Conservation (phyloP, 345 rosid genomes). For the Brassica nigra region DNA sequence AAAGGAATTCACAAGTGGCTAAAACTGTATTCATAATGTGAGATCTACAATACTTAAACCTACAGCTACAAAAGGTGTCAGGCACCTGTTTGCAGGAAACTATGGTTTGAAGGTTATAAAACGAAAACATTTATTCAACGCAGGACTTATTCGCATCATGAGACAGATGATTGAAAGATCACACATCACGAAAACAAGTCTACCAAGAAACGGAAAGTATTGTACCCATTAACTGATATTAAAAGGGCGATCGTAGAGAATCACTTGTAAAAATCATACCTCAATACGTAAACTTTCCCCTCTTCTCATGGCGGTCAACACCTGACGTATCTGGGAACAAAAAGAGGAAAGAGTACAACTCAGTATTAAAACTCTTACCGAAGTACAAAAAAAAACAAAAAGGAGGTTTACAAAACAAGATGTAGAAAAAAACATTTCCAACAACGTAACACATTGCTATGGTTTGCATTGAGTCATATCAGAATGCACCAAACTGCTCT, state of each 20-base stretch:
- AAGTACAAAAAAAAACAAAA: background rate
- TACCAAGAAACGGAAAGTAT: constrained; percentile 9
- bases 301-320: constrained; percentile 74
- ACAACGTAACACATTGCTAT: constrained; percentile 2
- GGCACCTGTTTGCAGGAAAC: background rate
- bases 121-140: background rate
- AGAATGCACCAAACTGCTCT: background rate
- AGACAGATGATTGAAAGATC: background rate
- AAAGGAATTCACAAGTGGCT: background rate
- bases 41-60: background rate
- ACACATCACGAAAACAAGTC: constrained; percentile 10
- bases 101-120: constrained; percentile 5
- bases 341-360: constrained; percentile 35
- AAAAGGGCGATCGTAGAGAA: constrained; percentile 8
- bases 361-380: background rate
- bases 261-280: constrained; percentile 51
- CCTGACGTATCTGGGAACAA: constrained; percentile 76
- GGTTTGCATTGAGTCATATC: background rate
- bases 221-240: constrained; percentile 20
- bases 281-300: constrained; percentile 72
- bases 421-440: background rate
- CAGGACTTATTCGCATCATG: background rate
- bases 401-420: constrained; percentile 3
- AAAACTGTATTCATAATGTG: background rate
- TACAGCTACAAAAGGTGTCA: constrained; percentile 18